These are phyloP conservation scores for Musa balbisiana DNA, from an alignment of 202 grass and related monocot species.

Conservation along the genomic window DNA sequence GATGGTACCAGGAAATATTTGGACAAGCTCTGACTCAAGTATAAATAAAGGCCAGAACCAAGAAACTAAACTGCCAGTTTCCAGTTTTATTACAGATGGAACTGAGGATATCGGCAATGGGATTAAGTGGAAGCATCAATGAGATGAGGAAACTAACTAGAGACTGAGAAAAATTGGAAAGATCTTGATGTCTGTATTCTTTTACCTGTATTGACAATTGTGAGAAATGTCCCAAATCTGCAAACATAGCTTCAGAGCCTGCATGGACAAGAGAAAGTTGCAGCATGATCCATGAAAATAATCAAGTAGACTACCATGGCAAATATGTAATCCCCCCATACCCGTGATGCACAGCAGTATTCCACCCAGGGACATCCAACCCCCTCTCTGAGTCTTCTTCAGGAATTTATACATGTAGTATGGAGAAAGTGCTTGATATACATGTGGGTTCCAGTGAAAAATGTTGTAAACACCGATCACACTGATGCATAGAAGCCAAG, in stretches of 20 bases:
- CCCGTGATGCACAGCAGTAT: constrained; percentile 88
- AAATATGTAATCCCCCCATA: constrained; percentile 6
- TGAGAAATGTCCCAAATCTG: constrained; percentile 93
- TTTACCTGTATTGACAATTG: constrained; percentile 92
- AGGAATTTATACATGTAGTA: constrained; percentile 98
- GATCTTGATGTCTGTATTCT: not conserved
- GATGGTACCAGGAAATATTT: not conserved
- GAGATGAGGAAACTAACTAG: not conserved
- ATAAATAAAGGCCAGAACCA: not conserved
- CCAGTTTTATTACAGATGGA: too few relatives aligned
- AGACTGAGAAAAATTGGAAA: not conserved
- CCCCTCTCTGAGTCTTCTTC: constrained; percentile 82
- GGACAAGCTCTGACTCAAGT: not conserved
- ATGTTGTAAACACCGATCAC: constrained; percentile 92
- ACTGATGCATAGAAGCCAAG: constrained; percentile 94
- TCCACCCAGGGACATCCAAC: constrained; percentile 96
- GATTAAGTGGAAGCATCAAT: not conserved
- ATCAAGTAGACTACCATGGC: not conserved
- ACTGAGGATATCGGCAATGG: too few relatives aligned
- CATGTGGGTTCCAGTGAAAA: constrained; percentile 72
- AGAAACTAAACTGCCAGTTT: not conserved
- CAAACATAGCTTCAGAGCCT: constrained; percentile 99
- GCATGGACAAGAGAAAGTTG: constrained; percentile 9
- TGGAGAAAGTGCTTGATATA: constrained; percentile 82
- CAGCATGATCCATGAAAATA: not conserved